A percentile compares a stretch with the other conserved stretches of the same genome.
Conservation (phyloP, 1,139 yeast genomes). For the Debaryomyces udenii region DNA sequence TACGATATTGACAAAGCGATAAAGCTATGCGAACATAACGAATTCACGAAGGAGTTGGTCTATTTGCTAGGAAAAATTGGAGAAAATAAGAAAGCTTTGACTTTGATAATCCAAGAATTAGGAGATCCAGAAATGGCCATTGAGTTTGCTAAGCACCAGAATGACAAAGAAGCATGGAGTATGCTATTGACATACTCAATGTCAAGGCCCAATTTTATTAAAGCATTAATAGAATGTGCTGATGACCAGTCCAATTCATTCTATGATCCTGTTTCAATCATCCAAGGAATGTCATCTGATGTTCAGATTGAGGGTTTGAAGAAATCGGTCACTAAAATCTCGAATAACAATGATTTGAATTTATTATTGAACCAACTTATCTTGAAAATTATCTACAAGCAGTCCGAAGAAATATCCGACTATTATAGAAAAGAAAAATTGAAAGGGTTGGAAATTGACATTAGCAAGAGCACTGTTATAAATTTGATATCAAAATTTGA, state of each 20-base stretch:
- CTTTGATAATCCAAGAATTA: constrained; percentile 72
- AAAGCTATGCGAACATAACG: constrained; percentile 56
- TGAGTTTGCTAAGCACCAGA: constrained; percentile 71
- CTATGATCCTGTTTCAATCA: constrained; percentile 70
- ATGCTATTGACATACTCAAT: constrained; percentile 71
- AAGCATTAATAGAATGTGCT: constrained; percentile 70
- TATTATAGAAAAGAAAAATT: constrained; percentile 38
- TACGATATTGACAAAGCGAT: constrained; percentile 77
- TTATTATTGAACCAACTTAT: constrained; percentile 60
- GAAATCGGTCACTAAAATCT: constrained; percentile 61
- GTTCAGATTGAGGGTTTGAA: constrained; percentile 69
- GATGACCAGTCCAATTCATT: constrained; percentile 53
- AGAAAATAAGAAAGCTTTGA: constrained; percentile 72
- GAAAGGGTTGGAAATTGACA: constrained; percentile 47
- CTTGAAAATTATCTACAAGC: constrained; percentile 61
- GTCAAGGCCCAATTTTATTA: constrained; percentile 72
- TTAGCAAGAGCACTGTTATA: constrained; percentile 15
- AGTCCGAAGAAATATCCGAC: constrained; percentile 51
- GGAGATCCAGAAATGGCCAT: constrained; percentile 83
- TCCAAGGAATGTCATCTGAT: constrained; percentile 63
- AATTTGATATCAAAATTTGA: constrained; percentile 20
- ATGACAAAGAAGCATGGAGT: constrained; percentile 79
- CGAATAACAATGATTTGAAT: constrained; percentile 66
- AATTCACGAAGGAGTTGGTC: constrained; percentile 69
- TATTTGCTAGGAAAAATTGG: constrained; percentile 85